phyloP scores from a whole-genome alignment of 225 moss, liverwort and hornwort species.

The Straminergon stramineum region DNA sequence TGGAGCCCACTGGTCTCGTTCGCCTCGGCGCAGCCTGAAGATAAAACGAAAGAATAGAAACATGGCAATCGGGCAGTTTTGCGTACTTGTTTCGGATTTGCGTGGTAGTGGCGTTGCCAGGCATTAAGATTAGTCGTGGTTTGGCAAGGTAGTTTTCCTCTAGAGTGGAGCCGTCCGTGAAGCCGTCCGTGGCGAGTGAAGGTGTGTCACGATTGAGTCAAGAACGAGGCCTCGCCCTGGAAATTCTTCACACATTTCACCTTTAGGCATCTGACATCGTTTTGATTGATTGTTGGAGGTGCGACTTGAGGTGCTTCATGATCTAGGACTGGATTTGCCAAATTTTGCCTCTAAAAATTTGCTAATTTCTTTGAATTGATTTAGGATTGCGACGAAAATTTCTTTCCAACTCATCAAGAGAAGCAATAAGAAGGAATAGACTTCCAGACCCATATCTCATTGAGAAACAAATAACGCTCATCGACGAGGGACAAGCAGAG shows the following conservation, averaged over 20 bases:
- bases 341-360: background rate
- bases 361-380: background rate
- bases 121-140: background rate
- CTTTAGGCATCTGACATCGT: background rate
- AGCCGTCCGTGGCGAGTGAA: background rate
- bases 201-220: background rate
- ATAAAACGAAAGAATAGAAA: background rate
- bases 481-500: slow-evolving; percentile 86
- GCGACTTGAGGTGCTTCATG: background rate
- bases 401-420: background rate
- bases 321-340: background rate
- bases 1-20: background rate
- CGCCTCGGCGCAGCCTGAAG: background rate
- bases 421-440: background rate
- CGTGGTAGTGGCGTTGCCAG: background rate
- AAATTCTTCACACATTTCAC: background rate
- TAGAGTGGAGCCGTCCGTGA: background rate
- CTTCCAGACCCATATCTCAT: slow-evolving; percentile 26
- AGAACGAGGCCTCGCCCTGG: background rate
- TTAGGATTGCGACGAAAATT: background rate
- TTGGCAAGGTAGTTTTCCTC: background rate
- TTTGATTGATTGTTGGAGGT: background rate
- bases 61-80: background rate
- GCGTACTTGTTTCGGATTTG: background rate
- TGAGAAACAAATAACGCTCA: slow-evolving; percentile 94